phyloP scores from a whole-genome alignment of 192 early-diverging fungal genomes.

The Coemansia javaensis region DNA sequence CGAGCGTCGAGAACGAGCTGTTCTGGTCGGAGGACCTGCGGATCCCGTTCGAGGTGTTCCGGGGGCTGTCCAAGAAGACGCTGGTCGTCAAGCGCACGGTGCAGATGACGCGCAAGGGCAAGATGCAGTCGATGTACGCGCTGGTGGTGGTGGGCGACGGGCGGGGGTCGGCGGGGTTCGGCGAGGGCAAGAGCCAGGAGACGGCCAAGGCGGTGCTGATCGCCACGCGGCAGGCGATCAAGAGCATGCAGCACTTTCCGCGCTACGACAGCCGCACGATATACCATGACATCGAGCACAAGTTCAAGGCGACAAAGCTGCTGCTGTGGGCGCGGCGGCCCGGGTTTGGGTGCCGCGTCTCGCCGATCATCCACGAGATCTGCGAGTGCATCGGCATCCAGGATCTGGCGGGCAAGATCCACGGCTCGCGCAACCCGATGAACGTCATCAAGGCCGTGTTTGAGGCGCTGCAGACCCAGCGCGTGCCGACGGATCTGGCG shows the following conservation, averaged over 20 bases:
- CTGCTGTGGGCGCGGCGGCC: conserved; percentile 79
- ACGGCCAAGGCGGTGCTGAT: conserved; percentile 73
- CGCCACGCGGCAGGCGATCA: conserved; percentile 83
- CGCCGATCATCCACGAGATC: conserved; percentile 92
- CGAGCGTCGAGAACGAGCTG: conserved; percentile 22
- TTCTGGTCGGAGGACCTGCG: conserved; percentile 49
- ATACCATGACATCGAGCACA: conserved; percentile 78
- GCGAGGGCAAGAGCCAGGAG: conserved; percentile 85
- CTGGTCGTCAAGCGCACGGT: conserved; percentile 70
- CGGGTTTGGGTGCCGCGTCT: conserved; percentile 91
- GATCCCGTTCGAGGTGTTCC: conserved; percentile 54
- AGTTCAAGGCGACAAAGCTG: conserved; percentile 83
- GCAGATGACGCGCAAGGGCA: conserved; percentile 76
- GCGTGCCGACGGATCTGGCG: conserved; percentile 80
- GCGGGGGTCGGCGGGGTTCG: conserved; percentile 85
- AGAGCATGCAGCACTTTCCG: conserved; percentile 75
- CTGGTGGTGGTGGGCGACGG: conserved; percentile 95
- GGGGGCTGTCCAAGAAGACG: conserved; percentile 61
- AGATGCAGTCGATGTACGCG: conserved; percentile 77
- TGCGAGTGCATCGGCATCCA: conserved; percentile 89
- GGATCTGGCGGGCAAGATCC: conserved; percentile 85
- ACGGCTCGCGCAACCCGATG: conserved; percentile 92
- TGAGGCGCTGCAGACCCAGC: conserved; percentile 78
- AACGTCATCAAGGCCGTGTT: conserved; percentile 97
- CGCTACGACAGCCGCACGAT: conserved; percentile 94